A percentile compares a stretch with the other conserved stretches of the same genome.
Conservation (phyloP, 192 early-diverging fungal species). For the Lunasporangiospora selenospora region DNA sequence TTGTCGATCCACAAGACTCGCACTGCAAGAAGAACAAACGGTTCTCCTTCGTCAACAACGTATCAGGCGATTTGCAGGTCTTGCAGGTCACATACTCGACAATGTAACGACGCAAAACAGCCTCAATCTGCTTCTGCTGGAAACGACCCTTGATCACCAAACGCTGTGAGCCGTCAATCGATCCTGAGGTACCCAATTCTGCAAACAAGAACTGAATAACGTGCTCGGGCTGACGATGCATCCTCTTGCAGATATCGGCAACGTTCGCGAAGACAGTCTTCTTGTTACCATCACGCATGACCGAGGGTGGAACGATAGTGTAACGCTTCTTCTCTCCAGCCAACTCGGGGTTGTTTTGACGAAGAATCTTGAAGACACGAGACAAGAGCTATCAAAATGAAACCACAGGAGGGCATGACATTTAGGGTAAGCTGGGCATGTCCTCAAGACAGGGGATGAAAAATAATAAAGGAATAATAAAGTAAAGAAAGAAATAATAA, state of each 20-base stretch:
- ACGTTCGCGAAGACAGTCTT: conserved; percentile 97
- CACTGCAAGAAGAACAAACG: conserved; percentile 97
- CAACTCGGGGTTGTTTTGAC: conserved; percentile 93
- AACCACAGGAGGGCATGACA: no score
- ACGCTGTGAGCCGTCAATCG: conserved; percentile 89
- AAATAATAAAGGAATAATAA: no score
- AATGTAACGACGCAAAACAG: conserved; percentile 96
- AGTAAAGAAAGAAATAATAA: background rate
- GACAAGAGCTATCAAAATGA: conserved; percentile 73
- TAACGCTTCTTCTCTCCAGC: conserved; percentile 93
- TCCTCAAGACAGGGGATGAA: no score
- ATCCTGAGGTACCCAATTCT: conserved; percentile 98
- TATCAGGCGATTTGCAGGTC: conserved; percentile 96
- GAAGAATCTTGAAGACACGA: conserved; percentile 90
- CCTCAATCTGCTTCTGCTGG: conserved; percentile 99
- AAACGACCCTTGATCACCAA: conserved; percentile 97
- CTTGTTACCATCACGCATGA: conserved; percentile 93
- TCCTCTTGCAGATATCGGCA: conserved; percentile 91
- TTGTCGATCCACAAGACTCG: conserved; percentile 93
- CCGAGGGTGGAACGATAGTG: conserved; percentile 92
- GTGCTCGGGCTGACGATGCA: conserved; percentile 96
- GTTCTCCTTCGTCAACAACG: conserved; percentile 94
- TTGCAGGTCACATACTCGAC: conserved; percentile 99
- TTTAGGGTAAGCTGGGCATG: no score
- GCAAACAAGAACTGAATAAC: conserved; percentile 98